phyloP scores from a whole-genome alignment of 176 grass and related monocot genomes.

The Oryza rufipogon region DNA sequence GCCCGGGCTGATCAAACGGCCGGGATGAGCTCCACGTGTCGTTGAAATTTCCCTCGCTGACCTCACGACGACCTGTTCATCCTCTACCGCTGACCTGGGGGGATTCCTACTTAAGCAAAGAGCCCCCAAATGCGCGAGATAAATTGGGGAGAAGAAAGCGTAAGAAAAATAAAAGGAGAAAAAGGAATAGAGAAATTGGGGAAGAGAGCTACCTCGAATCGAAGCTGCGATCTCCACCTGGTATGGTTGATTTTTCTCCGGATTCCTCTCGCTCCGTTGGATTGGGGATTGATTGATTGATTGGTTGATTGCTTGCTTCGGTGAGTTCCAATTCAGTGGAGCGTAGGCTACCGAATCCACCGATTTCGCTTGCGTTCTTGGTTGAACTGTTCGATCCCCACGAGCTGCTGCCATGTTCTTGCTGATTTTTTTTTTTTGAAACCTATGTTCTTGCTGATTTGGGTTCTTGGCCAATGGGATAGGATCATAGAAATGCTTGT shows the following conservation, averaged over 20 bases:
- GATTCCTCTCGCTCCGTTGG: background rate
- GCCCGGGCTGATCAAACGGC: background rate
- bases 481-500: background rate
- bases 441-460: background rate
- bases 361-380: background rate
- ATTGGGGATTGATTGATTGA: background rate
- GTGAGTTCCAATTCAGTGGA: background rate
- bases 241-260: background rate
- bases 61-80: constrained; percentile 4
- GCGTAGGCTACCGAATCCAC: background rate
- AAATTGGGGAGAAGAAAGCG: background rate
- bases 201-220: background rate
- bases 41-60: background rate
- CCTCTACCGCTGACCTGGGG: constrained; percentile 28
- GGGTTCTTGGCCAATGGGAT: background rate
- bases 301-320: background rate
- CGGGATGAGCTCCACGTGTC: background rate
- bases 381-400: too few relatives aligned
- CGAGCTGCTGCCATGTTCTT: background rate
- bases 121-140: background rate
- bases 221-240: background rate
- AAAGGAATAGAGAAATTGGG: background rate
- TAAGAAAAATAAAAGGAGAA: background rate
- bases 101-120: constrained; percentile 29
- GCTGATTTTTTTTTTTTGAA: too few relatives aligned